phyloP scores from a whole-genome alignment of 768 basidiomycete species.

The Brasilioporus rufonigricans region DNA sequence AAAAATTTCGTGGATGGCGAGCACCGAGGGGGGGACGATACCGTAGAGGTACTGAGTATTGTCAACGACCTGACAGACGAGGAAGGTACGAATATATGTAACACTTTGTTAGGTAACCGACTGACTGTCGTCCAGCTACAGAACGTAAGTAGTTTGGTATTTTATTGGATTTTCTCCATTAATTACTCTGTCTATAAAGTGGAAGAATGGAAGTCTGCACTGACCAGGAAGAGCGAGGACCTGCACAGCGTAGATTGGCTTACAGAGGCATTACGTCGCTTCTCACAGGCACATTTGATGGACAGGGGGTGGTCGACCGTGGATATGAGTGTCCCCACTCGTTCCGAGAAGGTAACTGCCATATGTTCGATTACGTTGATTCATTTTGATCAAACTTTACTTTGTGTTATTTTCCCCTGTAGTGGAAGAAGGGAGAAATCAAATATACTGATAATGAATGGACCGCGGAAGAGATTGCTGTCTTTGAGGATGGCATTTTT shows the following conservation, averaged over 20 bases:
- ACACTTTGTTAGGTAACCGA: constrained; percentile 16
- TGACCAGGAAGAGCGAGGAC: constrained; percentile 54
- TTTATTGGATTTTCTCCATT: not conserved
- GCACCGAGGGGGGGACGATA: constrained; percentile 68
- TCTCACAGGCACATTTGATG: constrained; percentile 64
- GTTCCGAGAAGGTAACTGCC: constrained; percentile 59
- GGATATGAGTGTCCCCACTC: constrained; percentile 56
- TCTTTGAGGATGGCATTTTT: constrained; percentile 74
- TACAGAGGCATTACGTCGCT: constrained; percentile 68
- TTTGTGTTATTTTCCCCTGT: not conserved
- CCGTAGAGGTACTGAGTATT: constrained; percentile 68
- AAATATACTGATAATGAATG: constrained; percentile 70
- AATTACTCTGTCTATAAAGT: constrained; percentile 39
- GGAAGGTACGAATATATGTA: constrained; percentile 52
- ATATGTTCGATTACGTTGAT: constrained; percentile 7
- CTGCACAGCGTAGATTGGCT: constrained; percentile 74
- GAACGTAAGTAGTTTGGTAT: constrained; percentile 47
- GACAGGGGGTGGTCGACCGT: constrained; percentile 58
- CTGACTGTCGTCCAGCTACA: constrained; percentile 40
- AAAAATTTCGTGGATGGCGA: constrained; percentile 32
- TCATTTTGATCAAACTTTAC: constrained; percentile 8
- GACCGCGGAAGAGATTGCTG: constrained; percentile 63
- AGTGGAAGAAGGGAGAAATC: constrained; percentile 77
- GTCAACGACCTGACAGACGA: constrained; percentile 62
- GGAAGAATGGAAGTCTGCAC: constrained; percentile 58